Base-by-base conservation (phyloP, 345 rosid species). In the Gossypium turneri region DNA sequence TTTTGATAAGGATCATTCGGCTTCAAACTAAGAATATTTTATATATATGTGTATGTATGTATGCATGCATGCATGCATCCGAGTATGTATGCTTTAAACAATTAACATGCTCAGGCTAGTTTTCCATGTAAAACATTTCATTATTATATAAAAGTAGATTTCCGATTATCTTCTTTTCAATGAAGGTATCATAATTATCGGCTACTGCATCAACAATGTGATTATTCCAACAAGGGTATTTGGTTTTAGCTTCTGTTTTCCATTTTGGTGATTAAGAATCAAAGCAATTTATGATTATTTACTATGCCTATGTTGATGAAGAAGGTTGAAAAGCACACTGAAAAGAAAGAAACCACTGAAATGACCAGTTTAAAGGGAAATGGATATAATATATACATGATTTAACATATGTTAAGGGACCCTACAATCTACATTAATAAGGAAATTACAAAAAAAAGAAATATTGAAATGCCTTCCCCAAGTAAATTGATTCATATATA, bases 401-500 rank as follows among this genome's bases (percentile, higher is more conserved):
- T 67, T 69, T 72, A 73, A 59, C 80, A 73, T 73, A 76, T 75
- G 62, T 70, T 72, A 61, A 41, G 74, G 62, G 68, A 72, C 48
- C 77, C 71, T 77, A 79, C 41, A 59, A 34, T 56, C 73, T 77
- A 79, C 27, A 59, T 56, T 45, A 24, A 67, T 22, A 61, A 45
- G 51, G 41, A 52, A 77, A 77, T 47, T 70, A 53, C 43, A 29
- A 29, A 29, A 29, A 59, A 22, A 15, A 29, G 58, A 52, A 22
- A 62, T 51, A 16, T 51, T 51, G 63, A 67, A 29, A 38, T 17
- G 70, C 73, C 74, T 74, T 70, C 72, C 76, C 83, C 81, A 75
- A 73, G 80, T 73, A 75, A 82, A 78, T 77, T 68, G 67, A 72
- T 72, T 74, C 78, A 60, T 75, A 74, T 57, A 34, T 29, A 29